Evolutionary conservation across 1,284 basidiomycete species (phyloP), one percentile per base, ranked within the genome.

Genomic region (Rhodotorula sp.): DNA sequence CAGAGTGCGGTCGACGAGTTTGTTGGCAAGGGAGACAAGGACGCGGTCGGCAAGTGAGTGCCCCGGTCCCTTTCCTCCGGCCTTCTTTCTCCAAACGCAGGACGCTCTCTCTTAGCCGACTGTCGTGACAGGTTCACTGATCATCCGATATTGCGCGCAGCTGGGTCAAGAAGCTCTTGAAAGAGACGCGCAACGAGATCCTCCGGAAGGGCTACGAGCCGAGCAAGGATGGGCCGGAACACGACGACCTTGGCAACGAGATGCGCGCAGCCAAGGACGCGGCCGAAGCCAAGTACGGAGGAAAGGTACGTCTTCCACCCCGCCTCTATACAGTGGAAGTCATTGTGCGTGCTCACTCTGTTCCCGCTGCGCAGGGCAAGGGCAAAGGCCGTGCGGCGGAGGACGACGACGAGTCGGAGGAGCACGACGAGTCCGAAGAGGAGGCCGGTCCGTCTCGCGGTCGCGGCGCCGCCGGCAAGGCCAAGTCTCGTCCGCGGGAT

Each of bases 1-100:
- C 89, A 89, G 59, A 90, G 93, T 79, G 94, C 94, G 12, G 93
- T 97, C 68, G 90, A 92, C 83, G 86, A 88, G 79, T 97, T 92
- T 82, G 93, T 97, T 68, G 93, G 95, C 80, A 97, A 97, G 84
- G 94, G 95, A 77, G 93, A 95, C 81, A 88, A 87, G 57, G 90
- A 94, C 83, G 91, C 94, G 6, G 94, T 97, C 19, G 55, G 70
- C 52, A 71, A 72, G 73, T 76, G 43, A 57, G 69, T 67, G 12
- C 26, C 26, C 34, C 18, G 19, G 38, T 5, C 21, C 6, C 10
- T 12, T n/a, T n/a, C 7, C 18, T n/a, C 18, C 16, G 23, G n/a
- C 55, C 3, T 19, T 19, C 7, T 10, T 43, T 5, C 23, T 55
- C n/a, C 5, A 23, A n/a, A 2, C 21, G 28, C 23, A 16, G 26